These are phyloP conservation scores for Marasmius fiardii DNA, from an alignment of 1,284 basidiomycete genomes.

Conservation along the genomic window DNA sequence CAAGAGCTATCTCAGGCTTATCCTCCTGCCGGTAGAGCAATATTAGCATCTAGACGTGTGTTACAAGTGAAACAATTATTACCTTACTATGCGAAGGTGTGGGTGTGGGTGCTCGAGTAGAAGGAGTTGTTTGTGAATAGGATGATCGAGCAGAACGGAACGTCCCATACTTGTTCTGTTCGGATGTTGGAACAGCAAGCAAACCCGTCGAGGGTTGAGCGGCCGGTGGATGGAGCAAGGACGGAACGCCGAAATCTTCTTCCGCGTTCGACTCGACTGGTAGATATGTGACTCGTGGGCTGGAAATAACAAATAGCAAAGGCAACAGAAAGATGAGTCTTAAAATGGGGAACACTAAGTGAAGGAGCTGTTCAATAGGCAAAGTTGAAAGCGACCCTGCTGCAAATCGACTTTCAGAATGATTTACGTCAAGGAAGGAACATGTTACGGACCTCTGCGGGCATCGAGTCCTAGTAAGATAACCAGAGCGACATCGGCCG, in stretches of 20 bases:
- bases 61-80: neutral
- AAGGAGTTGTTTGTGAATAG: slow-evolving; percentile 49
- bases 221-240: slow-evolving; percentile 49
- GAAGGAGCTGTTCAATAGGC: slow-evolving; percentile 40
- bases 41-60: neutral
- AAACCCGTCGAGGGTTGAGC: slow-evolving; percentile 44
- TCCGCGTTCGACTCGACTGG: slow-evolving; percentile 41
- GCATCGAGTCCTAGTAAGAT: slow-evolving; percentile 43
- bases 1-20: slow-evolving; percentile 54
- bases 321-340: slow-evolving; percentile 62
- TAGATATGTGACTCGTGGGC: slow-evolving; percentile 60
- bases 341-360: slow-evolving; percentile 60
- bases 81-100: slow-evolving; percentile 48
- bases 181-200: slow-evolving; percentile 37
- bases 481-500: slow-evolving; percentile 57
- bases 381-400: slow-evolving; percentile 25
- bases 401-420: slow-evolving; percentile 10
- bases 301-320: slow-evolving; percentile 52
- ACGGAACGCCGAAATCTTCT: slow-evolving; percentile 34
- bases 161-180: slow-evolving; percentile 70
- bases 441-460: slow-evolving; percentile 38
- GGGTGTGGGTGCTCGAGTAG: slow-evolving; percentile 60
- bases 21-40: slow-evolving; percentile 29
- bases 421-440: neutral
- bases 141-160: slow-evolving; percentile 53